These are phyloP conservation scores for Aplosporella prunicola DNA, from an alignment of 2,329 filamentous ascomycete genomes.

Conservation along the genomic window DNA sequence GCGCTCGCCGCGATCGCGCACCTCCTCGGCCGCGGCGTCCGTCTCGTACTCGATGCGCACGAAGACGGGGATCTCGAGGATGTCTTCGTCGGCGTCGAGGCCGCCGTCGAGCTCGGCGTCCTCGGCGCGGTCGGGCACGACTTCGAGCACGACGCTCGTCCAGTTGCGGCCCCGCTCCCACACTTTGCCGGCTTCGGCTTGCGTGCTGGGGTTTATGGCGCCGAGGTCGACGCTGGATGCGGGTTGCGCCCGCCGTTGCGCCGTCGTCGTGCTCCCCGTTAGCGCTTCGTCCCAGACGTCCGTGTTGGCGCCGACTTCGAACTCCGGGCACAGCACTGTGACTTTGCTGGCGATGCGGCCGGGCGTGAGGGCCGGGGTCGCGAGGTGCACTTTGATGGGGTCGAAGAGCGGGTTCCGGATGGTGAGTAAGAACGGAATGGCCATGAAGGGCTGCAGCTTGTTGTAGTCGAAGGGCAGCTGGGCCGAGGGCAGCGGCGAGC, in stretches of 20 bases:
- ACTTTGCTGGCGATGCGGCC: constrained; percentile 49
- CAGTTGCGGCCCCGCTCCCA: constrained; percentile 92
- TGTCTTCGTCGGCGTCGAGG: constrained; percentile 47
- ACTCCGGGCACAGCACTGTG: constrained; percentile 87
- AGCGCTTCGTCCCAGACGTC: constrained; percentile 89
- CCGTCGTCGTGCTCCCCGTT: constrained; percentile 19
- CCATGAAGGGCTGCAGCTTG: constrained; percentile 39
- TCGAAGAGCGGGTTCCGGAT: constrained; percentile 95
- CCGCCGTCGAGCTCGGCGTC: constrained; percentile 28
- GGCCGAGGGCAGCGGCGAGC: constrained; percentile 18
- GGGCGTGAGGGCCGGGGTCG: constrained; percentile 52
- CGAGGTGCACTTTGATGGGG: constrained; percentile 73
- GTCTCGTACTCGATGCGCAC: constrained; percentile 85
- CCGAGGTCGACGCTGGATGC: constrained; percentile 2
- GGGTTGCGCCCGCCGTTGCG: constrained; percentile 12
- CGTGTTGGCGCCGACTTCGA: constrained; percentile 90
- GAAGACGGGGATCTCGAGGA: constrained; percentile 87
- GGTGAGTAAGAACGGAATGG: constrained; percentile 75
- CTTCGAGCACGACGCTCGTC: constrained; percentile 87
- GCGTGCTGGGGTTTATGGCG: constrained; percentile 19
- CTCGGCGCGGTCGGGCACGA: constrained; percentile 49
- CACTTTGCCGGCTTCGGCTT: constrained; percentile 84
- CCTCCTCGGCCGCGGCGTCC: constrained; percentile 51
- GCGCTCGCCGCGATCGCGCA: constrained; percentile 19
- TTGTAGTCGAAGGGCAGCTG: constrained; percentile 34